Conservation (phyloP, 331 rosid species). For the Pyrus hybrid region DNA sequence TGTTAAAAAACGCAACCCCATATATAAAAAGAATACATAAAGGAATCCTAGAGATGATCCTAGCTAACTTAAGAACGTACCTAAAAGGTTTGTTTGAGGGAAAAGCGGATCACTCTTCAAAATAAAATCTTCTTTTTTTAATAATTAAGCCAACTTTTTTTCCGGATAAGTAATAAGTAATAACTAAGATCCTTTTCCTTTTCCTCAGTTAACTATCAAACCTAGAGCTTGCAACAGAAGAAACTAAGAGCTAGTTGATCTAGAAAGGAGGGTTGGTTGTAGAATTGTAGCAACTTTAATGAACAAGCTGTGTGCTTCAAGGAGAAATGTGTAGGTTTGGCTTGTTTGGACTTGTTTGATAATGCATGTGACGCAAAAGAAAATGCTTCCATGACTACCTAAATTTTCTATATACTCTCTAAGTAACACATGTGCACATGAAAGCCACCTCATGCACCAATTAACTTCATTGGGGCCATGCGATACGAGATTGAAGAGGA, state of each 20-base stretch:
- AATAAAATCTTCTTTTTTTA: no score
- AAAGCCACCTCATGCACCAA: not conserved
- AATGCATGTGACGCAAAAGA: slow-evolving; percentile 34
- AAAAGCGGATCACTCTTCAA: no score
- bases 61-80: no score
- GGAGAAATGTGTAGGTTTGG: slow-evolving; percentile 19
- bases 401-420: slow-evolving; percentile 8
- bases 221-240: not conserved
- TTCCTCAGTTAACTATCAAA: not conserved
- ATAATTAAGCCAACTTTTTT: not conserved
- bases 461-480: not conserved
- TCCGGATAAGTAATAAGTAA: not conserved
- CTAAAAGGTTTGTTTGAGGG: no score
- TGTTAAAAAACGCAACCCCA: not conserved
- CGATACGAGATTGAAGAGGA: slow-evolving; percentile 6
- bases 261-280: slow-evolving; percentile 10
- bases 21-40: not conserved
- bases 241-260: not conserved
- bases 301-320: slow-evolving; percentile 42
- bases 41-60: not conserved
- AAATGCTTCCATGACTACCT: slow-evolving; percentile 46
- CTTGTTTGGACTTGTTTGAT: not conserved
- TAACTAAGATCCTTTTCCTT: not conserved
- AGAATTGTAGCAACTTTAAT: slow-evolving; percentile 29
- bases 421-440: slow-evolving; percentile 3